A percentile compares a stretch with the other conserved stretches of the same genome.
Conservation (phyloP, 805 yeast genomes). For the Yueomyces sinensis region DNA sequence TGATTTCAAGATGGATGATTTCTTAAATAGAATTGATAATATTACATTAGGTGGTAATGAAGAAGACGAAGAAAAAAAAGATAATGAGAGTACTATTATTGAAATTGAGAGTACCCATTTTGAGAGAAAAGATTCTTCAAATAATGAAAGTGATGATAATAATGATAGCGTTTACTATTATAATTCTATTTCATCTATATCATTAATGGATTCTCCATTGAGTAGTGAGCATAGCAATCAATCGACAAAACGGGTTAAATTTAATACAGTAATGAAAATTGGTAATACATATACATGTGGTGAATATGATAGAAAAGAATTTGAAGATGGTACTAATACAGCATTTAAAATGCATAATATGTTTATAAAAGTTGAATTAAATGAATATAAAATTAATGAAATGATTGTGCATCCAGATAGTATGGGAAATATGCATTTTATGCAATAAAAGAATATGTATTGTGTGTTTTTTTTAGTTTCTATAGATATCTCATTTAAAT, state of each 20-base stretch:
- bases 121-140: neutral
- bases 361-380: conserved; percentile 49
- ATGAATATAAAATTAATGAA: conserved; percentile 45
- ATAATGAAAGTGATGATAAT: conserved; percentile 15
- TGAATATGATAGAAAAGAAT: neutral
- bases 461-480: too few relatives aligned
- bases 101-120: too few relatives aligned
- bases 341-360: neutral
- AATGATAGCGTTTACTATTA: conserved; percentile 3
- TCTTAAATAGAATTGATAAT: neutral
- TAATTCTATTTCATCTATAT: neutral
- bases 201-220: too few relatives aligned
- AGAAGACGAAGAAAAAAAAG: too few relatives aligned
- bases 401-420: conserved; percentile 61
- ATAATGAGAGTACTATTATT: too few relatives aligned
- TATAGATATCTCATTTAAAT: too few relatives aligned
- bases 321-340: neutral
- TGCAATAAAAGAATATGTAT: too few relatives aligned
- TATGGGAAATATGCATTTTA: conserved; percentile 50
- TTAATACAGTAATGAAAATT: neutral
- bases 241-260: neutral
- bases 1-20: neutral
- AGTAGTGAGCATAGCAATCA: neutral
- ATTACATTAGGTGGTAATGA: neutral
- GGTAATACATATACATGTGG: neutral